Evolutionary conservation across 179 eudicot genomes (phyloP).

Genomic region (Beta corolliflora): DNA sequence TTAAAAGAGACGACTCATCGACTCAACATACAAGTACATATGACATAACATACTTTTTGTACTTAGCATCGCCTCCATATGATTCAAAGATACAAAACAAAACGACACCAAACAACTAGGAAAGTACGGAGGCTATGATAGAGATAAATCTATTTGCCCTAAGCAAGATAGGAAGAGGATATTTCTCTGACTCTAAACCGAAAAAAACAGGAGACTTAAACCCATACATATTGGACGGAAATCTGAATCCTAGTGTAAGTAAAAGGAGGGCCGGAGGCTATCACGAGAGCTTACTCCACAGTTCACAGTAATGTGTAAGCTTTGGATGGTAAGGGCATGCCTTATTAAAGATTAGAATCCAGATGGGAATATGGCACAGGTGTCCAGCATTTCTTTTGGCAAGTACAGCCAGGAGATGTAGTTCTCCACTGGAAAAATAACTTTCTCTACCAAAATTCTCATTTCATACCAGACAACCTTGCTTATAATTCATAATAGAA

Average conservation of each 20-base stretch:
- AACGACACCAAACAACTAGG: background rate
- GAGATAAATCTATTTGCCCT: background rate
- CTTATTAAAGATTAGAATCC: background rate
- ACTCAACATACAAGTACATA: background rate
- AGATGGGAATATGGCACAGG: background rate
- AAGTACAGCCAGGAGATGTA: background rate
- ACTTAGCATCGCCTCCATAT: background rate
- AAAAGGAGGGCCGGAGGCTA: background rate
- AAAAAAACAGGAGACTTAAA: background rate
- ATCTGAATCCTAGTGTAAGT: background rate
- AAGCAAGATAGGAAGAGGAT: background rate
- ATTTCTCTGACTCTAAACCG: background rate
- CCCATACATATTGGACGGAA: background rate
- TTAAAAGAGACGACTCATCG: background rate
- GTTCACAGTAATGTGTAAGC: background rate
- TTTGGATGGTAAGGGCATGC: background rate
- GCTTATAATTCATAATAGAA: background rate
- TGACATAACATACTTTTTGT: background rate
- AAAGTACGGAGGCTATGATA: background rate
- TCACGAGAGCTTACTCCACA: no score
- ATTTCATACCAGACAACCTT: background rate
- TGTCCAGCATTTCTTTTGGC: background rate
- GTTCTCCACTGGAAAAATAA: background rate
- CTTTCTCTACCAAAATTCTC: background rate
- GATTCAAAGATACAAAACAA: background rate